These are phyloP conservation scores for Diaporthe aspalathi DNA, from an alignment of 2,329 filamentous ascomycete species.

Conservation along the genomic window DNA sequence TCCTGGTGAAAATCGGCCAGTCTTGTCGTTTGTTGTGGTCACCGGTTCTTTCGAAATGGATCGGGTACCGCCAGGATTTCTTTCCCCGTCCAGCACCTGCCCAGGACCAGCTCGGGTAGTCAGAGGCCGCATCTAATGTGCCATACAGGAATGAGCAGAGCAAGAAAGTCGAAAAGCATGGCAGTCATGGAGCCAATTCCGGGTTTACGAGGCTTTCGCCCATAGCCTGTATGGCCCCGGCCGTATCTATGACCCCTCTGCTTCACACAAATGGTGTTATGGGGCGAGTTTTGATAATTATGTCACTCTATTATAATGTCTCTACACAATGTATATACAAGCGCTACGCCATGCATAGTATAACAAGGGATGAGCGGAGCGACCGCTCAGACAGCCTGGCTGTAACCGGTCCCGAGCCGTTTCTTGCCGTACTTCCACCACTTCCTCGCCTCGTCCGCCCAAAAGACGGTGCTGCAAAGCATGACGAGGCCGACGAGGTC, in stretches of 20 bases:
- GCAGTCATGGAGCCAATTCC: background rate
- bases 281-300: background rate
- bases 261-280: background rate
- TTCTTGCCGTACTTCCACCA: conserved; percentile 73
- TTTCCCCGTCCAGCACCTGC: too few species aligned
- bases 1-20: too few species aligned
- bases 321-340: conserved; percentile 35
- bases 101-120: too few species aligned
- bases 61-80: too few species aligned
- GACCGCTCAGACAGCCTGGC: conserved; percentile 66
- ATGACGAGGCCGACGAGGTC: conserved; percentile 80
- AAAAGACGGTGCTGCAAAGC: conserved; percentile 91
- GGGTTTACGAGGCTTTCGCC: background rate
- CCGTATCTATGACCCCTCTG: background rate
- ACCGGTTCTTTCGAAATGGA: too few species aligned
- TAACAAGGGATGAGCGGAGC: background rate
- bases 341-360: conserved; percentile 23
- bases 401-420: conserved; percentile 71
- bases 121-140: too few species aligned
- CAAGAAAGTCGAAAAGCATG: too few species aligned
- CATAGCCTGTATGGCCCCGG: background rate
- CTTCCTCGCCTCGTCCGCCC: conserved; percentile 92
- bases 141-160: too few species aligned
- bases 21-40: too few species aligned
- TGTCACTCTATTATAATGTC: conserved; percentile 26